Percentiles rank a stretch among this genome's conserved stretches.
phyloP scores from a whole-genome alignment of 23 red algal genomes.

The Gracilaria gracilis region DNA sequence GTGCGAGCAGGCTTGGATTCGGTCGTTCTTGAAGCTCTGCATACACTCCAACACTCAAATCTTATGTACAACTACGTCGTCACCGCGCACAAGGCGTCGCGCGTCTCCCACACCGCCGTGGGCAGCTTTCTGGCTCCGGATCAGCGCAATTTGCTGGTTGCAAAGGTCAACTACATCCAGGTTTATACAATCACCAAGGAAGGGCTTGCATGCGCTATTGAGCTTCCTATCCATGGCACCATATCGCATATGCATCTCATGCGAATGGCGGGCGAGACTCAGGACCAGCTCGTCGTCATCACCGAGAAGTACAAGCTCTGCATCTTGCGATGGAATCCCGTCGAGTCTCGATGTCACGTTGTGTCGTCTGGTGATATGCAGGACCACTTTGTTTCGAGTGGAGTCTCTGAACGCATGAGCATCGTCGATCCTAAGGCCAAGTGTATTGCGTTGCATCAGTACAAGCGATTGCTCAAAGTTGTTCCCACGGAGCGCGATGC shows the following conservation, averaged over 20 bases:
- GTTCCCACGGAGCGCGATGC: constrained; percentile 78
- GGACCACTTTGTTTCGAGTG: constrained; percentile 69
- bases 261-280: constrained; percentile 44
- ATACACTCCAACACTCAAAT: background rate
- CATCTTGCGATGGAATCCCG: constrained; percentile 81
- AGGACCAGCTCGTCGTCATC: constrained; percentile 86
- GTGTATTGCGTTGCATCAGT: constrained; percentile 87
- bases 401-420: constrained; percentile 58
- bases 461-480: constrained; percentile 87
- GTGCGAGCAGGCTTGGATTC: no score
- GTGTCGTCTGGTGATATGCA: constrained; percentile 80
- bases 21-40: no score
- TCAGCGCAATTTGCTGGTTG: constrained; percentile 78
- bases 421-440: constrained; percentile 82
- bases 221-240: constrained; percentile 86
- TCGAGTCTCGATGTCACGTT: constrained; percentile 65
- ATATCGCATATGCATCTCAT: constrained; percentile 78
- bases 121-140: constrained; percentile 83
- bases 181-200: constrained; percentile 79
- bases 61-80: constrained; percentile 94
- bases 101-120: constrained; percentile 82
- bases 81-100: constrained; percentile 90
- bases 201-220: constrained; percentile 74
- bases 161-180: constrained; percentile 82
- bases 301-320: constrained; percentile 88